A percentile compares a stretch with the other conserved stretches of the same genome.
These are phyloP conservation scores for Cantharellus cinnabarinus DNA, from an alignment of 768 basidiomycete species.

Conservation along the genomic window DNA sequence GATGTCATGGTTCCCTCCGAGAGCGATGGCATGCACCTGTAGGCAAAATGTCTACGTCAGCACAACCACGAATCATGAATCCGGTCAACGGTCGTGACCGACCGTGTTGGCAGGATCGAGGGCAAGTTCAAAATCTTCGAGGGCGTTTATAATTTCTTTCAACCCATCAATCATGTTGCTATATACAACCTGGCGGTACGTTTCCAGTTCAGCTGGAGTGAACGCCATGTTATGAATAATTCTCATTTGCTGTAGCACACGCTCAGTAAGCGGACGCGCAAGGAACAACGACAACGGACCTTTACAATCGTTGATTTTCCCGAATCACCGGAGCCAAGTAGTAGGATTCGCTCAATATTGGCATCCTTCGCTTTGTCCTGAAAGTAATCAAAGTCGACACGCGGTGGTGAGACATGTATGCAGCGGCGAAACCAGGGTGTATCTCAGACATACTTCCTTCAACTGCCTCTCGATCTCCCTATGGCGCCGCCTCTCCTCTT, in stretches of 20 bases:
- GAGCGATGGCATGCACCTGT: not conserved
- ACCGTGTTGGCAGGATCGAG: constrained; percentile 38
- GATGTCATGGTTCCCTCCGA: constrained; percentile 50
- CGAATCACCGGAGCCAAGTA: constrained; percentile 83
- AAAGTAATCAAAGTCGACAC: no score
- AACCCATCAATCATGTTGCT: constrained; percentile 80
- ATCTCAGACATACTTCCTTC: no score
- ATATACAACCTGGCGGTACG: constrained; percentile 80
- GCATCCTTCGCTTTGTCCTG: not conserved
- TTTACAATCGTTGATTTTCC: constrained; percentile 88
- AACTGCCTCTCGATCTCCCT: no score
- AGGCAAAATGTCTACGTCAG: not conserved
- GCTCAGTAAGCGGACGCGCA: not conserved
- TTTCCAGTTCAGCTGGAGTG: constrained; percentile 61
- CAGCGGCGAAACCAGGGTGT: no score
- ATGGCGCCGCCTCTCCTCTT: no score
- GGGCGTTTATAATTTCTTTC: constrained; percentile 61
- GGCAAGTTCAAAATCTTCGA: constrained; percentile 73
- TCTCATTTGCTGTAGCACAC: constrained; percentile 65
- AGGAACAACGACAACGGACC: constrained; percentile 20
- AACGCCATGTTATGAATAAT: constrained; percentile 82
- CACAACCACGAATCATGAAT: not conserved
- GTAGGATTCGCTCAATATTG: constrained; percentile 36
- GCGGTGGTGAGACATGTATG: no score
- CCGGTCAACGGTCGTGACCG: not conserved